A percentile compares a stretch with the other conserved stretches of the same genome.
Conservation (phyloP, 306 rosid genomes). For the Gynostemma pentaphyllum region DNA sequence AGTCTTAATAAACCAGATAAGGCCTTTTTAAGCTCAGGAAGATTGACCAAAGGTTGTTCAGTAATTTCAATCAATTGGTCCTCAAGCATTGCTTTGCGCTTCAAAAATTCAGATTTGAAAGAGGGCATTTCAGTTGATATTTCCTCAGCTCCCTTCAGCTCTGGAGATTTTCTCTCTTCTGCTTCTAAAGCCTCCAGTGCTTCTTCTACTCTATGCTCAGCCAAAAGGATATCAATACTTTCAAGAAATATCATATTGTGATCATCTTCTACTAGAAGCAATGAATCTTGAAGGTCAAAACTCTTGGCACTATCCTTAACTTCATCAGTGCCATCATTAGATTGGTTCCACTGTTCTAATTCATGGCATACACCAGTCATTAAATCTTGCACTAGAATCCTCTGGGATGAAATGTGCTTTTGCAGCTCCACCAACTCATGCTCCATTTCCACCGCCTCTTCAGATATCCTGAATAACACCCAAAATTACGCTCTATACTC, state of each 20-base stretch:
- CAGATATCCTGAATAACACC: slow-evolving; percentile 63
- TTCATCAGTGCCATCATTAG: slow-evolving; percentile 27
- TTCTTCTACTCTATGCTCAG: slow-evolving; percentile 82
- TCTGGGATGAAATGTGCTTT: slow-evolving; percentile 81
- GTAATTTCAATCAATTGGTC: slow-evolving; percentile 47
- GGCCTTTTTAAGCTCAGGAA: slow-evolving; percentile 55
- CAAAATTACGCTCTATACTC: slow-evolving; percentile 6
- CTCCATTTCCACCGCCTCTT: slow-evolving; percentile 89
- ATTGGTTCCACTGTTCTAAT: slow-evolving; percentile 65
- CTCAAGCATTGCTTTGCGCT: slow-evolving; percentile 64
- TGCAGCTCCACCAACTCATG: slow-evolving; percentile 81
- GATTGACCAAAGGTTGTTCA: slow-evolving; percentile 55
- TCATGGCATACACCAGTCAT: slow-evolving; percentile 87
- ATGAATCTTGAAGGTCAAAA: slow-evolving; percentile 43
- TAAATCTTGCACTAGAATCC: slow-evolving; percentile 90
- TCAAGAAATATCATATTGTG: slow-evolving; percentile 43
- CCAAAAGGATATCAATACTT: slow-evolving; percentile 62
- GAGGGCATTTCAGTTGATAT: slow-evolving; percentile 35
- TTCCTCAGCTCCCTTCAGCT: slow-evolving; percentile 51
- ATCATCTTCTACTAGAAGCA: slow-evolving; percentile 32
- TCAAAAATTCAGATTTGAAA: slow-evolving; percentile 43
- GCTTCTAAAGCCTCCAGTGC: slow-evolving; percentile 83
- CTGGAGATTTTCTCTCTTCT: slow-evolving; percentile 57
- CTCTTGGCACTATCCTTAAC: slow-evolving; percentile 29
- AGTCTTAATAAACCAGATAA: slow-evolving; percentile 63